A percentile compares a stretch with the other conserved stretches of the same genome.
Conservation (phyloP, 2,329 filamentous ascomycete species). For the Sporothrix globosa region DNA sequence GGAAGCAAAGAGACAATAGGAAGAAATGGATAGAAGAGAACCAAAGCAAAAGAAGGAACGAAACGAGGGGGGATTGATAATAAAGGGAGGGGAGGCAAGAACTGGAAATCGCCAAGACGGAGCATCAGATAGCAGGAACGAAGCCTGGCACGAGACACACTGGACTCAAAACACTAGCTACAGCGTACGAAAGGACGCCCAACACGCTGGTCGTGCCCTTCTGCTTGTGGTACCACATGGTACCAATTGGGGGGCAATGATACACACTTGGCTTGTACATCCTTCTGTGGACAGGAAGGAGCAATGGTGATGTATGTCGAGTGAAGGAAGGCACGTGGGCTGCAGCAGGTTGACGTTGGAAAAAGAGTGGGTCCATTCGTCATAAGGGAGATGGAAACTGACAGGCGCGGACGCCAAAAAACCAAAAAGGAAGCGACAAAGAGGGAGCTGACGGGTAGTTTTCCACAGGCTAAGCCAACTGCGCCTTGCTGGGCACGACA, state of each 20-base stretch:
- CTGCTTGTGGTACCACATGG: neutral
- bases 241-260: constrained; percentile 1
- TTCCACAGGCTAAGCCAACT: neutral
- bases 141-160: constrained; percentile 19
- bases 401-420: neutral
- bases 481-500: constrained; percentile 21
- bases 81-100: constrained; percentile 25
- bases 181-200: neutral
- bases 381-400: neutral
- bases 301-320: neutral
- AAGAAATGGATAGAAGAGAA: neutral
- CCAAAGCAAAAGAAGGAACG: neutral
- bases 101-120: constrained; percentile 17
- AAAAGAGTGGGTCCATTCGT: constrained; percentile 26
- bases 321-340: constrained; percentile 18
- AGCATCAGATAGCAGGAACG: constrained; percentile 19
- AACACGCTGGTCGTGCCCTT: constrained; percentile 14
- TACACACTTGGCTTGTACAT: constrained; percentile 14
- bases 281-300: neutral
- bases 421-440: neutral
- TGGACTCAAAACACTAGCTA: constrained; percentile 13
- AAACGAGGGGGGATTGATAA: constrained; percentile 1
- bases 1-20: neutral
- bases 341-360: constrained; percentile 21
- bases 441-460: neutral